Conservation (phyloP, 2,329 filamentous ascomycete species). For the Claviceps sp. region DNA sequence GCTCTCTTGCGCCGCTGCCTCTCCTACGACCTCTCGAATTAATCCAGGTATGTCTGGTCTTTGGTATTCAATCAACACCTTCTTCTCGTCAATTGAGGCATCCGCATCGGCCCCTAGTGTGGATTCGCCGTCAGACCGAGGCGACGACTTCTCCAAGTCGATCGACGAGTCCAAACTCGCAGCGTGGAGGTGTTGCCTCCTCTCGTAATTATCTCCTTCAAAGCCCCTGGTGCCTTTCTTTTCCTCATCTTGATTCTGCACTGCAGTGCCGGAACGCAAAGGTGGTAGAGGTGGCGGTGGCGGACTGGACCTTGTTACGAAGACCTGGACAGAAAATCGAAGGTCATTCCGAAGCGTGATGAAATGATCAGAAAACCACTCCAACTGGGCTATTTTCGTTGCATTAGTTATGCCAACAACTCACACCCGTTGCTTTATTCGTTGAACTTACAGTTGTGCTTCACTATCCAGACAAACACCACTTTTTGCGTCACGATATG, state of each 20-base stretch:
- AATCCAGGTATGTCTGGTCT: slow-evolving; percentile 25
- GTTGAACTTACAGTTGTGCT: slow-evolving; percentile 18
- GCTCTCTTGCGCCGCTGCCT: slow-evolving; percentile 16
- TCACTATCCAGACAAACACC: slow-evolving; percentile 28
- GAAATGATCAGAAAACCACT: slow-evolving; percentile 25
- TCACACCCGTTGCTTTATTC: neutral
- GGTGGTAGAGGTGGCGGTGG: neutral
- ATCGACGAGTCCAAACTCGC: neutral
- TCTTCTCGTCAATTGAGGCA: slow-evolving; percentile 1
- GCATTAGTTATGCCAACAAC: neutral
- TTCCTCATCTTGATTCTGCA: neutral
- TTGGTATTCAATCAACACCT: slow-evolving; percentile 16
- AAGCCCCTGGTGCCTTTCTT: neutral
- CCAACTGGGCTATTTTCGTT: slow-evolving; percentile 17
- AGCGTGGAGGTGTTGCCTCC: neutral
- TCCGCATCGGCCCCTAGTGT: neutral
- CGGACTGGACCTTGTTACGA: slow-evolving; percentile 18
- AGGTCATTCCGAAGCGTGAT: slow-evolving; percentile 16
- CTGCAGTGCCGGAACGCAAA: neutral
- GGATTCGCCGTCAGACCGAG: slow-evolving; percentile 9
- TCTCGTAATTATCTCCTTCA: neutral
- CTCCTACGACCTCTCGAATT: slow-evolving; percentile 19
- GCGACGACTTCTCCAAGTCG: slow-evolving; percentile 8
- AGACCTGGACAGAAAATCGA: slow-evolving; percentile 19
- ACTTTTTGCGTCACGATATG: slow-evolving; percentile 13